Evolutionary conservation across 1,284 basidiomycete species (phyloP).

Genomic region (Irpex sp.): DNA sequence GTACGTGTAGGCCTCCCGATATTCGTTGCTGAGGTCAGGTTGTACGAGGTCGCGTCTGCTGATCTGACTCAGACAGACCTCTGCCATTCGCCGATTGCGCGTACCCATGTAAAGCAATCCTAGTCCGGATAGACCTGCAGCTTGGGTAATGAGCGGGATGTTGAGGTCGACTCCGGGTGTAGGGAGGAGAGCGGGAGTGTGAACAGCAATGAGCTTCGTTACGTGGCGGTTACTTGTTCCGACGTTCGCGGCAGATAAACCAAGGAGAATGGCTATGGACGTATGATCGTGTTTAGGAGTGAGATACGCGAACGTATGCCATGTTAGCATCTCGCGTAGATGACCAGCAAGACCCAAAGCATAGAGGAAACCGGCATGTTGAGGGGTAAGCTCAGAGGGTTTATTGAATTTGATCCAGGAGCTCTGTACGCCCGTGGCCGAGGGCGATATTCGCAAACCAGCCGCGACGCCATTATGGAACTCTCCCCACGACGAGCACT

Average conservation of each 20-base stretch:
- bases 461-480: slow-evolving; percentile 98
- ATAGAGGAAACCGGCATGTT: slow-evolving; percentile 94
- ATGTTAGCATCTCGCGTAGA: slow-evolving; percentile 82
- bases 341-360: slow-evolving; percentile 93
- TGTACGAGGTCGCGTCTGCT: slow-evolving; percentile 73
- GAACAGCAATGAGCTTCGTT: slow-evolving; percentile 88
- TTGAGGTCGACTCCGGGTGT: slow-evolving; percentile 86
- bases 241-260: slow-evolving; percentile 88
- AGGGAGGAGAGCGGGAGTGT: slow-evolving; percentile 90
- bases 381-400: slow-evolving; percentile 79
- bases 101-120: slow-evolving; percentile 91
- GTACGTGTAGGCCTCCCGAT: slow-evolving; percentile 90
- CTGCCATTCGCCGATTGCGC: slow-evolving; percentile 87
- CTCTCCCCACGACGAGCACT: slow-evolving; percentile 86
- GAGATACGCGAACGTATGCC: slow-evolving; percentile 89
- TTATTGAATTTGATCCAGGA: slow-evolving; percentile 95
- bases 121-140: slow-evolving; percentile 84
- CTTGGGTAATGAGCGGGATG: slow-evolving; percentile 86
- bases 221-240: slow-evolving; percentile 86
- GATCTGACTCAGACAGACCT: slow-evolving; percentile 86
- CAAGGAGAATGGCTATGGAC: slow-evolving; percentile 90
- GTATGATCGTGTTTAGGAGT: slow-evolving; percentile 95
- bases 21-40: slow-evolving; percentile 79
- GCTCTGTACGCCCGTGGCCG: slow-evolving; percentile 78
- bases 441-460: slow-evolving; percentile 78